These are phyloP conservation scores for Striga asiatica DNA, from an alignment of 257 asterid genomes.

Conservation along the genomic window DNA sequence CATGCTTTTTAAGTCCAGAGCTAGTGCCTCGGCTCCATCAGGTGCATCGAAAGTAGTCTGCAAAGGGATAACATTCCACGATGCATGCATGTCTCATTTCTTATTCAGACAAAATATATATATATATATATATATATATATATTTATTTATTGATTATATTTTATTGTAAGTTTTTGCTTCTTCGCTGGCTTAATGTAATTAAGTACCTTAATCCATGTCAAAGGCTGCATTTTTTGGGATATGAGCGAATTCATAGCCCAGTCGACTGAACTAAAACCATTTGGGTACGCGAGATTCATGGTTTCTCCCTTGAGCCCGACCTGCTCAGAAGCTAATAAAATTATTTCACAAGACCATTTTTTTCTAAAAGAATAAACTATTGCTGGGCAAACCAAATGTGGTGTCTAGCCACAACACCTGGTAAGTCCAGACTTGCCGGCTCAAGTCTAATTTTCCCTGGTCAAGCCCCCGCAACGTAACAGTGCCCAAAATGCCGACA, in stretches of 20 bases:
- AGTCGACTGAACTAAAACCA: slow-evolving; percentile 52
- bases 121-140: neutral
- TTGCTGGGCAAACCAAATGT: neutral
- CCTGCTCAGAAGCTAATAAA: slow-evolving; percentile 30
- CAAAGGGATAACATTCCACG: slow-evolving; percentile 1
- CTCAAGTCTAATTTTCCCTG: slow-evolving; percentile 67
- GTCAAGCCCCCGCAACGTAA: slow-evolving; percentile 67
- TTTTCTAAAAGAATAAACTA: neutral
- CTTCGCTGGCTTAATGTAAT: neutral
- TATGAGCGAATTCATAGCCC: slow-evolving; percentile 69
- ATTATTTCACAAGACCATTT: slow-evolving; percentile 15
- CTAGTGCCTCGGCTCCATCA: slow-evolving; percentile 78
- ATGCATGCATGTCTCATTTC: neutral
- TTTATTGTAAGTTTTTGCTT: too few relatives aligned
- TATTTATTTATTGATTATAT: too few relatives aligned
- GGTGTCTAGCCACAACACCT: slow-evolving; percentile 31
- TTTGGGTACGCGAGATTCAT: slow-evolving; percentile 55
- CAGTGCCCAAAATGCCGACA: slow-evolving; percentile 72
- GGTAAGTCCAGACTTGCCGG: slow-evolving; percentile 78
- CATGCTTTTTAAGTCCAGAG: slow-evolving; percentile 88
- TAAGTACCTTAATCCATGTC: slow-evolving; percentile 84
- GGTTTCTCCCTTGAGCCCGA: slow-evolving; percentile 84
- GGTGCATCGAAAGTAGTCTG: slow-evolving; percentile 78
- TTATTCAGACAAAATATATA: neutral
- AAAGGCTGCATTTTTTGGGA: slow-evolving; percentile 66